Base-by-base conservation (phyloP, 768 basidiomycete genomes). In the Scleroderma citrinum region DNA sequence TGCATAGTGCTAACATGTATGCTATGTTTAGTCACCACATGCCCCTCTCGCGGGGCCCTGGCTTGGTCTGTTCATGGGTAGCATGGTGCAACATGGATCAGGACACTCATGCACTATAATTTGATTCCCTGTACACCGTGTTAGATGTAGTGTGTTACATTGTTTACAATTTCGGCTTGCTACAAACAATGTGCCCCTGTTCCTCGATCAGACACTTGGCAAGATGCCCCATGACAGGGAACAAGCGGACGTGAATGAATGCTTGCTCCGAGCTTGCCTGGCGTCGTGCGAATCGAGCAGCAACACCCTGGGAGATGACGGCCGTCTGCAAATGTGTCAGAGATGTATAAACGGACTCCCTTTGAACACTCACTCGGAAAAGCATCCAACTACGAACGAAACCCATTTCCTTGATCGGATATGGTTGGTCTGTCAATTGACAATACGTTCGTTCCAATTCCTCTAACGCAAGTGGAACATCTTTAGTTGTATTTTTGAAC, bases 191-290 rank as follows among this genome's bases (percentile, higher is more conserved):
- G 36, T 64, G 48, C 12, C 78, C 82, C 47, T 74, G 72, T 7
- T 81, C 78, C 58, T 85, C 77, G 35, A 87, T 62, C 14, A 79
- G 74, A 19, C 63, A 64, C 59, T 69, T 78, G 7, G 91, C 87
- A 32, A 91, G 59, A 19, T 67, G 65, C 26, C 89, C 91, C 41
- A 87, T 68, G 20, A 80, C 52, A 13, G 78, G 82, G 65, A 88
- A 89, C 8, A 72, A 59, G 1, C 49, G 46, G 11, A 46, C 51
- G 35, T 76, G 71, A 41, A 74, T 53, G 38, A 67, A 70, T 7
- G 92, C 92, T 37, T 72, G 70, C 64, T 92, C 91, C 0, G 92
- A 94, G 62, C 88, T 93, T 3, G 92, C 92, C 66, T 96, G 92
- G 17, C 89, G 80, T 21, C 85, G 76, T 1, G 91, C 90, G 46